Evolutionary conservation across 2,329 filamentous ascomycete genomes (phyloP).

Genomic region (Ascochyta clinopodiicola): DNA sequence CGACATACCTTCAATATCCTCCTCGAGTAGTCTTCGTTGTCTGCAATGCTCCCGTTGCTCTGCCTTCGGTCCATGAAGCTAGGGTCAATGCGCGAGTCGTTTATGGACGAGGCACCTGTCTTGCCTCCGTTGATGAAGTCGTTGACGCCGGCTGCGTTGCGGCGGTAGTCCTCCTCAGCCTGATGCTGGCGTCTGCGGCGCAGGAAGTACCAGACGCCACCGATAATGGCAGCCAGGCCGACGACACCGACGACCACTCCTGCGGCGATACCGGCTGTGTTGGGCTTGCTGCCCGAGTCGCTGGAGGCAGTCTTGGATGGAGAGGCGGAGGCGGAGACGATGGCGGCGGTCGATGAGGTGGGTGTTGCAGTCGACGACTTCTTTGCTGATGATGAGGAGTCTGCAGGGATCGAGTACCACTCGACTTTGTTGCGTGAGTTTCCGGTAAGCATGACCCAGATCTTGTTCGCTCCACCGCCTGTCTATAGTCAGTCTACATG

Average conservation of each 20-base stretch:
- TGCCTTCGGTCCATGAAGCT: slow-evolving; percentile 80
- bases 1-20: slow-evolving; percentile 84
- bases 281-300: slow-evolving; percentile 54
- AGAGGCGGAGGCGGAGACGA: slow-evolving; percentile 40
- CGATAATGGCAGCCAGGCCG: slow-evolving; percentile 68
- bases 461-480: slow-evolving; percentile 65
- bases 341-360: slow-evolving; percentile 13
- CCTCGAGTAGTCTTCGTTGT: slow-evolving; percentile 96
- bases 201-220: slow-evolving; percentile 75
- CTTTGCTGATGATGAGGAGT: slow-evolving; percentile 28
- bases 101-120: slow-evolving; percentile 72
- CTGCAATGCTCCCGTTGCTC: slow-evolving; percentile 95
- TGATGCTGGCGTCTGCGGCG: slow-evolving; percentile 77
- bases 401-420: slow-evolving; percentile 37
- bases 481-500: slow-evolving; percentile 28
- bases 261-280: slow-evolving; percentile 82
- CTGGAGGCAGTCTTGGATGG: slow-evolving; percentile 48
- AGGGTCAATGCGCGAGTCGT: slow-evolving; percentile 85
- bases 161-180: slow-evolving; percentile 83
- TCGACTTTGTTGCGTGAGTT: slow-evolving; percentile 49
- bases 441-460: slow-evolving; percentile 61
- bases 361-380: slow-evolving; percentile 26
- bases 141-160: slow-evolving; percentile 79
- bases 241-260: slow-evolving; percentile 87
- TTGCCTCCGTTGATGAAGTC: slow-evolving; percentile 70